These are phyloP conservation scores for Neodidymelliopsis sp. DNA, from an alignment of 2,329 filamentous ascomycete species.

Conservation along the genomic window DNA sequence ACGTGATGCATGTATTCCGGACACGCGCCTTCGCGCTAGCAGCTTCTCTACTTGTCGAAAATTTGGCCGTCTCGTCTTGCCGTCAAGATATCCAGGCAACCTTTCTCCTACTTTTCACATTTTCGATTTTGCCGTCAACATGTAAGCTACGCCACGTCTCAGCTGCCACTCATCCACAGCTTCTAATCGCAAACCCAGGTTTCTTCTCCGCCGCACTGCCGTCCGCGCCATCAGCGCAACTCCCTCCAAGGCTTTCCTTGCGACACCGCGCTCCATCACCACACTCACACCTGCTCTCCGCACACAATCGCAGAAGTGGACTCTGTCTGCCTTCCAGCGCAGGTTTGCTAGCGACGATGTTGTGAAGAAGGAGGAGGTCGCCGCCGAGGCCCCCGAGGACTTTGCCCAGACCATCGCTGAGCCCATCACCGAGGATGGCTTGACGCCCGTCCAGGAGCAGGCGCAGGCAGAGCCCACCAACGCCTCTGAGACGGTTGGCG, in stretches of 20 bases:
- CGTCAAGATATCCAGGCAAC: constrained; percentile 11
- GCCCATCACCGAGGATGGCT: constrained; percentile 44
- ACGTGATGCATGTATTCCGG: not conserved
- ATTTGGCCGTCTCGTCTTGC: constrained; percentile 13
- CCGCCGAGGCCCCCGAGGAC: constrained; percentile 34
- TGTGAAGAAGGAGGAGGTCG: constrained; percentile 48
- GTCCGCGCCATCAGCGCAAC: constrained; percentile 61
- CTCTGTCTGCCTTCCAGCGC: constrained; percentile 52
- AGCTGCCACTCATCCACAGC: not conserved
- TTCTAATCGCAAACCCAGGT: constrained; percentile 56
- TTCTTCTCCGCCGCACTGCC: constrained; percentile 65
- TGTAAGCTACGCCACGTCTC: constrained; percentile 20
- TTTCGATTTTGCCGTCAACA: constrained; percentile 11
- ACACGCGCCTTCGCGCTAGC: constrained; percentile 9
- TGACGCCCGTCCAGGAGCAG: constrained; percentile 35
- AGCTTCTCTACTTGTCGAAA: constrained; percentile 11
- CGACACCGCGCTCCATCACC: constrained; percentile 50
- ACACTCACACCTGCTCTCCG: constrained; percentile 41
- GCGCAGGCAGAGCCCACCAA: constrained; percentile 36
- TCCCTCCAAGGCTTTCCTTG: constrained; percentile 53
- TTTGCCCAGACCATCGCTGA: constrained; percentile 48
- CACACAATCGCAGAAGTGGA: constrained; percentile 50
- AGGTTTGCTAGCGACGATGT: constrained; percentile 59
- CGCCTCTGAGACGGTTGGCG: constrained; percentile 36
- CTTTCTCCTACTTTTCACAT: not conserved